These are phyloP conservation scores for Pichiaceae sp. DNA, from an alignment of 1,139 yeast species.

Conservation along the genomic window DNA sequence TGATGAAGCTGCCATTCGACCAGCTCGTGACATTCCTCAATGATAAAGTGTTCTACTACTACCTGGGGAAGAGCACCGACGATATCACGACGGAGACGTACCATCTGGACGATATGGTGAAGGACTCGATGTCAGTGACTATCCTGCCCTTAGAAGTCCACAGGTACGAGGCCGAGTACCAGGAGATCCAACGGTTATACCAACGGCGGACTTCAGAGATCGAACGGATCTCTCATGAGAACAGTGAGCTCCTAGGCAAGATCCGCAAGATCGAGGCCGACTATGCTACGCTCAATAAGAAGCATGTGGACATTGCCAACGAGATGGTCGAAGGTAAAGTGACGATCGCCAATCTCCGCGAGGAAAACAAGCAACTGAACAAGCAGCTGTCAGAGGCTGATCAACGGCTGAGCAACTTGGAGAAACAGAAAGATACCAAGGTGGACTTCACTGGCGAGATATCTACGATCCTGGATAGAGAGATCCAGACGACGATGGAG, in stretches of 20 bases:
- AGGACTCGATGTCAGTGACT: constrained; percentile 66
- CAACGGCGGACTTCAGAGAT: constrained; percentile 62
- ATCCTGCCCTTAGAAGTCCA: constrained; percentile 64
- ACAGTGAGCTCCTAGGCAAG: constrained; percentile 66
- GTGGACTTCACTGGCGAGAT: constrained; percentile 25
- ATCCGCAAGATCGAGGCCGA: constrained; percentile 68
- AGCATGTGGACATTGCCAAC: constrained; percentile 71
- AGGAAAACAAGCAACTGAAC: constrained; percentile 52
- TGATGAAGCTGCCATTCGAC: constrained; percentile 65
- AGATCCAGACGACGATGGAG: constrained; percentile 48
- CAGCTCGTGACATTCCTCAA: constrained; percentile 66
- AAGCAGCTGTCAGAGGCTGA: constrained; percentile 46
- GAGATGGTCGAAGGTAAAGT: constrained; percentile 61
- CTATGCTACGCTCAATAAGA: constrained; percentile 63
- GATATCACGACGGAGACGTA: constrained; percentile 32
- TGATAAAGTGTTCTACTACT: constrained; percentile 66
- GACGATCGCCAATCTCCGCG: constrained; percentile 55
- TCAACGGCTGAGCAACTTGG: constrained; percentile 32
- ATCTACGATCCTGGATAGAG: constrained; percentile 31
- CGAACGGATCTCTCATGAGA: constrained; percentile 52
- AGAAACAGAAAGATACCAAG: constrained; percentile 30
- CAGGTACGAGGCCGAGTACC: constrained; percentile 66
- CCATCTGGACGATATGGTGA: constrained; percentile 65
- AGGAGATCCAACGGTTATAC: constrained; percentile 63
- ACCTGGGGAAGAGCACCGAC: constrained; percentile 33